These are phyloP conservation scores for Solanum clarkiae DNA, from an alignment of 257 asterid genomes.

Conservation along the genomic window DNA sequence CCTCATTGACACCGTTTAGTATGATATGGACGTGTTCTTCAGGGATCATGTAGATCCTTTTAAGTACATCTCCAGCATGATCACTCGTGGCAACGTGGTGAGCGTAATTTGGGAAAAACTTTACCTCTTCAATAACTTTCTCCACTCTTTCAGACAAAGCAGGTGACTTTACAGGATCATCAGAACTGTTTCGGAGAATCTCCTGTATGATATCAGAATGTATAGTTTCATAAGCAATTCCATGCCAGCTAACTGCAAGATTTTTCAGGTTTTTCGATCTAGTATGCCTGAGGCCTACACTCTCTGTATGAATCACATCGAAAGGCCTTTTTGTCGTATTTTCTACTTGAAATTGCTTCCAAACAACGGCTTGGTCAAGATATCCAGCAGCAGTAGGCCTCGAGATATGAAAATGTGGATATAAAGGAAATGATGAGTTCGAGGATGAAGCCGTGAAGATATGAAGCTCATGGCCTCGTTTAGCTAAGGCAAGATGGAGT, in stretches of 20 bases:
- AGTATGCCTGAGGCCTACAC: constrained; percentile 64
- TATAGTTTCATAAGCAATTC: constrained; percentile 46
- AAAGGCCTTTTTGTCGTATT: constrained; percentile 34
- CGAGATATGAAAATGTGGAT: constrained; percentile 39
- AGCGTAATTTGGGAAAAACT: constrained; percentile 45
- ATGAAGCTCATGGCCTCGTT: constrained; percentile 63
- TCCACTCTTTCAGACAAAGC: constrained; percentile 19
- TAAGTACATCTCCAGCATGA: constrained; percentile 61
- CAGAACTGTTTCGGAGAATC: constrained; percentile 23
- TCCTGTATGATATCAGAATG: constrained; percentile 61
- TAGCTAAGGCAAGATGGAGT: constrained; percentile 13
- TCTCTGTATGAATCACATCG: constrained; percentile 62
- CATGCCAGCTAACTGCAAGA: constrained; percentile 79
- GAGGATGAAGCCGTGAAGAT: constrained; percentile 40
- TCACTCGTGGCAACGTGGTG: constrained; percentile 78
- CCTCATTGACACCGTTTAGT: constrained; percentile 9
- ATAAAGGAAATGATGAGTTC: constrained; percentile 1
- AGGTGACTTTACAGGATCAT: constrained; percentile 2
- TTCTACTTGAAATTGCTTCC: constrained; percentile 44
- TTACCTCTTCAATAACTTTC: constrained; percentile 59
- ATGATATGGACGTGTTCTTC: constrained; percentile 60
- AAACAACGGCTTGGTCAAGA: constrained; percentile 48
- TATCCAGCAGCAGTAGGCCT: constrained; percentile 52
- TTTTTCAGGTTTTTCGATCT: constrained; percentile 34
- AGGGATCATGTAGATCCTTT: constrained; percentile 60